Evolutionary conservation across 768 basidiomycete genomes (phyloP).

Genomic region (Tricholoma bakamatsutake): DNA sequence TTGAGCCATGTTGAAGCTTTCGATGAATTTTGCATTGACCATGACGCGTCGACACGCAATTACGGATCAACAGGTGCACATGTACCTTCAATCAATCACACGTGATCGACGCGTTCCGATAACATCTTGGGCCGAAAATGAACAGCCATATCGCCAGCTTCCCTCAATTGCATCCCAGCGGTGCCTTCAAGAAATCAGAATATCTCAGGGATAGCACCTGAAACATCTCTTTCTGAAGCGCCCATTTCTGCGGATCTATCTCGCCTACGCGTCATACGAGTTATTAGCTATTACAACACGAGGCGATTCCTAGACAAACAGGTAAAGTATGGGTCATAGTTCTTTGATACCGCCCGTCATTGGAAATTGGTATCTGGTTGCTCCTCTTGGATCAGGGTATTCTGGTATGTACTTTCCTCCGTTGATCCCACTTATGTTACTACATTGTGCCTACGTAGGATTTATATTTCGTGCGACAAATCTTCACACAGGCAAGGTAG

Average conservation of each 20-base stretch:
- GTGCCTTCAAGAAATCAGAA: background rate
- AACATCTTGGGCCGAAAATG: constrained; percentile 9
- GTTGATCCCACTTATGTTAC: background rate
- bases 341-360: constrained; percentile 26
- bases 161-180: background rate
- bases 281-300: background rate
- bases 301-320: background rate
- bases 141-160: background rate
- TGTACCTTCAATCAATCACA: constrained; percentile 7
- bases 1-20: no score
- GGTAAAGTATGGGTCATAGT: constrained; percentile 4
- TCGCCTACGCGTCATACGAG: constrained; percentile 2
- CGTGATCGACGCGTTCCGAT: constrained; percentile 30
- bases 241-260: constrained; percentile 1
- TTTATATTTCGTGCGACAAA: constrained; percentile 63
- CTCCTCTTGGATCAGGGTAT: constrained; percentile 64
- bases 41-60: no score
- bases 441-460: constrained; percentile 32
- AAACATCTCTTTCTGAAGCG: background rate
- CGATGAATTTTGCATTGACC: no score
- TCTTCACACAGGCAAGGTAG: constrained; percentile 49
- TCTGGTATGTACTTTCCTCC: constrained; percentile 43
- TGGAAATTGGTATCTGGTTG: constrained; percentile 56
- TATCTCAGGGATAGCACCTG: background rate
- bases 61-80: constrained; percentile 10